Percentiles rank a stretch among this genome's conserved stretches.
Conservation (phyloP, 495 filamentous ascomycete species). For the Aeminium ludgeri region DNA sequence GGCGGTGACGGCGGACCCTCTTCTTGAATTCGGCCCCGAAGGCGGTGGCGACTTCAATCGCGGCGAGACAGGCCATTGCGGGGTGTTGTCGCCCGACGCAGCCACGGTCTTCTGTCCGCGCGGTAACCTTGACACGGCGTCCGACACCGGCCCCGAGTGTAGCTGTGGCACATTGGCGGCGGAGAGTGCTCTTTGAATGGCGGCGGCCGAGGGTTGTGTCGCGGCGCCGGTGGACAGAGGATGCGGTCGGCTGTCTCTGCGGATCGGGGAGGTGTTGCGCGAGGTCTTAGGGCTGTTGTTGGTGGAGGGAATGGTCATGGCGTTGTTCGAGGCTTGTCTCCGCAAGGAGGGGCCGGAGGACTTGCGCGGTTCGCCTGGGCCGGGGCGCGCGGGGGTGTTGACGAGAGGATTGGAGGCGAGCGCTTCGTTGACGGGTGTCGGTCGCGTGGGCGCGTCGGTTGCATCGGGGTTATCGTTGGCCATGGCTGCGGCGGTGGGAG, state of each 20-base stretch:
- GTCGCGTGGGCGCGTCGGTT: too few species aligned
- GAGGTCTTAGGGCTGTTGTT: slow-evolving; percentile 22
- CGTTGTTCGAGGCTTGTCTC: slow-evolving; percentile 13
- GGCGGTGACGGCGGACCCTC: slow-evolving; percentile 17
- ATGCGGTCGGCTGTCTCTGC: slow-evolving; percentile 43
- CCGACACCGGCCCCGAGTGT: slow-evolving; percentile 34
- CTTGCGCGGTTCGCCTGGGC: too few species aligned
- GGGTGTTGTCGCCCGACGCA: slow-evolving; percentile 32
- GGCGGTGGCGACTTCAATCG: slow-evolving; percentile 54
- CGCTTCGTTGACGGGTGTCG: too few species aligned
- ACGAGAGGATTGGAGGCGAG: too few species aligned
- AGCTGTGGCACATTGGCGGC: slow-evolving; percentile 43
- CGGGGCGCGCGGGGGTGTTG: too few species aligned
- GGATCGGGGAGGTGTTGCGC: slow-evolving; percentile 21
- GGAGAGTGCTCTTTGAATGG: slow-evolving; percentile 47
- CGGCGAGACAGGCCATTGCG: slow-evolving; percentile 51
- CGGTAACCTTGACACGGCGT: slow-evolving; percentile 43
- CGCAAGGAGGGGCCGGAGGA: neutral
- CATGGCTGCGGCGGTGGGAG: too few species aligned
- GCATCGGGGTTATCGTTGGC: too few species aligned
- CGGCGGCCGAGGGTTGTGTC: slow-evolving; percentile 39
- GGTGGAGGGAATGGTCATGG: slow-evolving; percentile 17
- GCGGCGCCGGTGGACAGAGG: slow-evolving; percentile 29
- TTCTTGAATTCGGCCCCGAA: slow-evolving; percentile 18
- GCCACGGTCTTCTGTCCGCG: slow-evolving; percentile 38